Conservation (phyloP, 2,329 filamentous ascomycete species). For the Cytospora piceae region DNA sequence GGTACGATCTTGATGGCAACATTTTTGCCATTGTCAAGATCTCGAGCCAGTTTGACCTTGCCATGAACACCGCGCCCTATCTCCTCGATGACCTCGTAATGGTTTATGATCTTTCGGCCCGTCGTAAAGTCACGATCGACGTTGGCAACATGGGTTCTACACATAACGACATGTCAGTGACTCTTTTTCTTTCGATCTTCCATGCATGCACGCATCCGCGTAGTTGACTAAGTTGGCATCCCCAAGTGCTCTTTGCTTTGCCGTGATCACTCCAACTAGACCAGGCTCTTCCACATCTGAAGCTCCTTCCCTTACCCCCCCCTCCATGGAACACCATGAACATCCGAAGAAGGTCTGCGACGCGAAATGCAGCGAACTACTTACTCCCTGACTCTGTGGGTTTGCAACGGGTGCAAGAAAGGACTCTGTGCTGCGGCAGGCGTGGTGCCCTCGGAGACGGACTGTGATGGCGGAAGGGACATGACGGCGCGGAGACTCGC, state of each 20-base stretch:
- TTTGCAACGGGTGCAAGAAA: constrained; percentile 71
- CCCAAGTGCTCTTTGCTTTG: neutral
- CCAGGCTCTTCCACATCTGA: neutral
- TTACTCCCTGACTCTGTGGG: constrained; percentile 77
- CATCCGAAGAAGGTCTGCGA: constrained; percentile 9
- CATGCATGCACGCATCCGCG: neutral
- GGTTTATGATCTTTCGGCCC: constrained; percentile 94
- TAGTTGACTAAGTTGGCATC: neutral
- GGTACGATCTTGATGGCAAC: constrained; percentile 99
- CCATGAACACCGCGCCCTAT: constrained; percentile 95
- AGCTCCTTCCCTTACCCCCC: neutral
- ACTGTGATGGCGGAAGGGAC: constrained; percentile 43
- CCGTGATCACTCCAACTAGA: neutral
- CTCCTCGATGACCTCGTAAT: constrained; percentile 96
- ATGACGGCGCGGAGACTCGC: constrained; percentile 47
- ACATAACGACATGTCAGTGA: constrained; percentile 15
- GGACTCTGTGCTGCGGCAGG: constrained; percentile 59
- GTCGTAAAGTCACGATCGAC: constrained; percentile 88
- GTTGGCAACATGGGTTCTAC: constrained; percentile 83
- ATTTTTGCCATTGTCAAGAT: constrained; percentile 72
- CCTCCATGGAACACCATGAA: neutral
- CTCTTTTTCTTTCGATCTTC: neutral
- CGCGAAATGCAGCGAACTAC: constrained; percentile 40
- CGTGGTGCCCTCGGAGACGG: constrained; percentile 58
- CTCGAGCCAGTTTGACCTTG: constrained; percentile 93